Evolutionary conservation across 208 protist genomes (phyloP).

Genomic region (Acanthamoeba quina): DNA sequence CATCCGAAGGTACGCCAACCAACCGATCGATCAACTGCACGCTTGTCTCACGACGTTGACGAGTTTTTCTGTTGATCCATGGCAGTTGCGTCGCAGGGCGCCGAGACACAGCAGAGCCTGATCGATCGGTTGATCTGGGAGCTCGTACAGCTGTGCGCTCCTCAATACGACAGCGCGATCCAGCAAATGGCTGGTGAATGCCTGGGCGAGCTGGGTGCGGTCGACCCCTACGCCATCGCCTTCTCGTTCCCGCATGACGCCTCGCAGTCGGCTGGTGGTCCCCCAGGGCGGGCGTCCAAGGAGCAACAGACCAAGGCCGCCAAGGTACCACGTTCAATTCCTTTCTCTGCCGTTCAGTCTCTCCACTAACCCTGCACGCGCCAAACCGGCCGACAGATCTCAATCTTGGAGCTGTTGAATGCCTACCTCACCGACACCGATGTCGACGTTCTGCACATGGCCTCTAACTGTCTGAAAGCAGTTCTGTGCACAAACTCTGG

Average conservation of each 20-base stretch:
- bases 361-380: too few relatives aligned
- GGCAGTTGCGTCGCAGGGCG: not conserved
- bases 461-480: constrained; percentile 53
- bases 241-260: constrained; percentile 61
- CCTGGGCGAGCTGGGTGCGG: constrained; percentile 65
- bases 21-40: not conserved
- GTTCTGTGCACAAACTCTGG: constrained; percentile 64
- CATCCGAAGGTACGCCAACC: not conserved
- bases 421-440: constrained; percentile 65
- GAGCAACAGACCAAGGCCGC: constrained; percentile 41
- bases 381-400: not conserved
- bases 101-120: constrained; percentile 42
- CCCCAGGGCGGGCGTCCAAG: not conserved
- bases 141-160: constrained; percentile 64
- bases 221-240: constrained; percentile 67
- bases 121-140: constrained; percentile 69
- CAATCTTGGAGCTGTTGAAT: constrained; percentile 61
- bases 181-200: constrained; percentile 71
- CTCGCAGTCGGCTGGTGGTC: not conserved
- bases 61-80: not conserved
- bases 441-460: constrained; percentile 20
- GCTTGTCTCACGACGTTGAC: not conserved
- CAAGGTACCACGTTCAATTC: constrained; percentile 26
- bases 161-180: constrained; percentile 39
- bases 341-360: not conserved